Evolutionary conservation across 805 yeast species (phyloP).

Genomic region (Kluyveromyces aestuarii): DNA sequence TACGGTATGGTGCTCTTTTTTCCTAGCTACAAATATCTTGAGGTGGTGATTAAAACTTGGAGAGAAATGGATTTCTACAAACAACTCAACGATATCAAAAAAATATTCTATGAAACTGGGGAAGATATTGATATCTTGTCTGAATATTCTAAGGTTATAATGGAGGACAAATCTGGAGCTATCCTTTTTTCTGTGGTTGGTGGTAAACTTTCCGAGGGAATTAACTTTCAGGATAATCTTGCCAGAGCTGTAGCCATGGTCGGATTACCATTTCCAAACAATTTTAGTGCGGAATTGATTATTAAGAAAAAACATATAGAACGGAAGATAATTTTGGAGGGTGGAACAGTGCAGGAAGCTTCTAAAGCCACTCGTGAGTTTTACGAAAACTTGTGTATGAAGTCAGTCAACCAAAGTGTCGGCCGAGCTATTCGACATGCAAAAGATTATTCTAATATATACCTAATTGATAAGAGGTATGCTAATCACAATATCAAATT

Average conservation of each 20-base stretch:
- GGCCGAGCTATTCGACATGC: slow-evolving; percentile 87
- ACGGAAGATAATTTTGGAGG: slow-evolving; percentile 35
- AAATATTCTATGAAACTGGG: slow-evolving; percentile 48
- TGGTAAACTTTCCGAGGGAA: slow-evolving; percentile 89
- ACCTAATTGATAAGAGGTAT: slow-evolving; percentile 62
- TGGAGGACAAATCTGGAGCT: slow-evolving; percentile 41
- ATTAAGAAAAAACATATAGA: slow-evolving; percentile 64
- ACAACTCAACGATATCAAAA: slow-evolving; percentile 33
- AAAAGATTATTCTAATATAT: slow-evolving; percentile 70
- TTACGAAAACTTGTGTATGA: slow-evolving; percentile 81
- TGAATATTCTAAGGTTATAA: slow-evolving; percentile 41
- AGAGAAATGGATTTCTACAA: slow-evolving; percentile 27
- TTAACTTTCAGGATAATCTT: slow-evolving; percentile 78
- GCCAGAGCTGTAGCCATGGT: slow-evolving; percentile 82
- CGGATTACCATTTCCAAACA: slow-evolving; percentile 86
- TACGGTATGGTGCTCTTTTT: slow-evolving; percentile 74
- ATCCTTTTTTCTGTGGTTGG: slow-evolving; percentile 79
- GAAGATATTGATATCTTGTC: slow-evolving; percentile 39
- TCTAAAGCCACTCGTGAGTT: slow-evolving; percentile 41
- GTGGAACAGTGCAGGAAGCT: slow-evolving; percentile 41
- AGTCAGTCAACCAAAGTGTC: slow-evolving; percentile 84
- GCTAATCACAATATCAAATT: slow-evolving; percentile 34
- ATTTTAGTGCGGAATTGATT: slow-evolving; percentile 69
- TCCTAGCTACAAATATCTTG: slow-evolving; percentile 73
- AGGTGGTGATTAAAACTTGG: slow-evolving; percentile 47